phyloP scores from a whole-genome alignment of 1,139 yeast species.

The Hemisphaericaspora xylanilytica region DNA sequence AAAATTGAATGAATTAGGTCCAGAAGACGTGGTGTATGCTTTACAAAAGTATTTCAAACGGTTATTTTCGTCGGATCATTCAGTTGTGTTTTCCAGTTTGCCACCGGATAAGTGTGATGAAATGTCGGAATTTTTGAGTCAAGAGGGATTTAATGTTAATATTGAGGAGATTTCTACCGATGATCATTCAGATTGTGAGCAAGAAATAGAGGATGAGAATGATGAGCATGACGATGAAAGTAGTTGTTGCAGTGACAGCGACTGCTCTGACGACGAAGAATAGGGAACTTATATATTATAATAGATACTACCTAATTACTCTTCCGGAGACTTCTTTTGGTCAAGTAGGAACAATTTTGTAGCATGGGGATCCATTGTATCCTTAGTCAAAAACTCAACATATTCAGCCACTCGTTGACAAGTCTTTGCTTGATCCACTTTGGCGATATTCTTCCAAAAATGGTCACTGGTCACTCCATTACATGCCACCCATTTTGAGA shows the following conservation, averaged over 20 bases:
- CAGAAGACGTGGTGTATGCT: constrained; percentile 53
- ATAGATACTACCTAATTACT: too few relatives aligned
- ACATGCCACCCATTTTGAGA: constrained; percentile 38
- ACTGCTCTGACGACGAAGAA: background rate
- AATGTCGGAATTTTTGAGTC: constrained; percentile 46
- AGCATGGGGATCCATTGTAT: constrained; percentile 16
- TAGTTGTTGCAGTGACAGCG: background rate
- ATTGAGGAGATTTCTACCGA: constrained; percentile 48
- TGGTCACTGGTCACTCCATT: constrained; percentile 23
- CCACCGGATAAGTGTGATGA: constrained; percentile 62
- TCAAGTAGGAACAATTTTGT: constrained; percentile 4
- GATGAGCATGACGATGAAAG: constrained; percentile 2
- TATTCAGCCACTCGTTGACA: constrained; percentile 26
- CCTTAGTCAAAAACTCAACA: constrained; percentile 27
- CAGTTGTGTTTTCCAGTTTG: constrained; percentile 68
- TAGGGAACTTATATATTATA: background rate
- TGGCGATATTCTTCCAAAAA: constrained; percentile 24
- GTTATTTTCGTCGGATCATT: constrained; percentile 54
- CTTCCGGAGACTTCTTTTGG: too few relatives aligned
- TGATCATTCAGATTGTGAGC: constrained; percentile 17
- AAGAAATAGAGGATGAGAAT: constrained; percentile 7
- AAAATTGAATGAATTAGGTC: constrained; percentile 50
- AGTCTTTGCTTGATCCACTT: constrained; percentile 20
- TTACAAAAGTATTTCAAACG: constrained; percentile 60
- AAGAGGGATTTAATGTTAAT: constrained; percentile 58